These are phyloP conservation scores for Coemansia sp. DNA, from an alignment of 192 early-diverging fungal genomes.

Conservation along the genomic window DNA sequence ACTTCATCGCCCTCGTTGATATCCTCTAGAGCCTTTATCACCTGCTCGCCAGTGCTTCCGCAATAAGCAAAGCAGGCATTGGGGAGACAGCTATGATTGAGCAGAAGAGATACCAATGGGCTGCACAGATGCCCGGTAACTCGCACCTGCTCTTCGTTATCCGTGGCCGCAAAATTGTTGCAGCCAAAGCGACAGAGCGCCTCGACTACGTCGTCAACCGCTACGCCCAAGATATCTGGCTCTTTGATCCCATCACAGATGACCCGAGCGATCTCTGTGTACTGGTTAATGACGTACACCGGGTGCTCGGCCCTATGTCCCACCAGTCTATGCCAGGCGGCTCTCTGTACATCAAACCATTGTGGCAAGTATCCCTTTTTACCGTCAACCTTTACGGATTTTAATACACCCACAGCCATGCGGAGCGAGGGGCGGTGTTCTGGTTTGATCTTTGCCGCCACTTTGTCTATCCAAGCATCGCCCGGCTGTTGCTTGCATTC, in stretches of 20 bases:
- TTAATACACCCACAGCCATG: constrained; percentile 24
- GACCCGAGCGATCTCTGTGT: constrained; percentile 36
- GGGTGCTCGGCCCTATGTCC: constrained; percentile 27
- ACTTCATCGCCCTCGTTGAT: constrained; percentile 27
- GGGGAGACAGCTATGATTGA: constrained; percentile 48
- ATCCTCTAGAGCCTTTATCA: constrained; percentile 24
- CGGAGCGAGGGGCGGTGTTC: constrained; percentile 21
- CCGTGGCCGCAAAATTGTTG: constrained; percentile 37
- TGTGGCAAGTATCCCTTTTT: neutral
- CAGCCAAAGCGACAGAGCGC: constrained; percentile 31
- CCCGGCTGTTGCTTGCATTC: constrained; percentile 13
- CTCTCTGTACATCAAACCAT: constrained; percentile 27
- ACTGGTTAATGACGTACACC: constrained; percentile 26
- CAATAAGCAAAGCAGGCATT: constrained; percentile 21
- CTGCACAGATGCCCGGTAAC: constrained; percentile 29
- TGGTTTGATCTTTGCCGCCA: constrained; percentile 20
- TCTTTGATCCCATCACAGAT: constrained; percentile 1
- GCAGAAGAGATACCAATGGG: constrained; percentile 32
- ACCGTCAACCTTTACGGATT: neutral
- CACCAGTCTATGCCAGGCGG: constrained; percentile 30
- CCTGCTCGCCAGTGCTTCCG: constrained; percentile 3
- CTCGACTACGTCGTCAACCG: constrained; percentile 1
- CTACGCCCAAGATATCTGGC: neutral
- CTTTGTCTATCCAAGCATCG: neutral
- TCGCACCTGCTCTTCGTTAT: neutral